Evolutionary conservation across 1,284 basidiomycete genomes (phyloP), one percentile per base, ranked within the genome.

Genomic region (Xerocomus minutiporus): DNA sequence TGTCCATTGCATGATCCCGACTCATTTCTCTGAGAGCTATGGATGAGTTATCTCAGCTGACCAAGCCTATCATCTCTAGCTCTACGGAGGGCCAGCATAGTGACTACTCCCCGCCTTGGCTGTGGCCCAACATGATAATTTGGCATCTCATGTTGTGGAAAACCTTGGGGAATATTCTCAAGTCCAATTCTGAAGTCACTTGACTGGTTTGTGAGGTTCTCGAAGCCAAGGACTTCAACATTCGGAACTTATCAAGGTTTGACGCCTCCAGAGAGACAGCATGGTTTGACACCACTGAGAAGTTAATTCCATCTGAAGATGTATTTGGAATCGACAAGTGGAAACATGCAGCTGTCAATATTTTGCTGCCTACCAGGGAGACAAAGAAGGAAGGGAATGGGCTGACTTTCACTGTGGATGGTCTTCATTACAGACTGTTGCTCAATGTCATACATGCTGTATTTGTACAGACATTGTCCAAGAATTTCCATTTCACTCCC

Each of bases 181-280:
- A 55, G 13, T 53, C 47, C 1, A 50, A 13, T 28, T 23, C 35
- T 0, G 52, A 56, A 32, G 31, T 50, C 6, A 50, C 51, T 4
- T 23, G 2, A 28, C 46, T 48, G 11, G 47, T 49, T 15, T 46
- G 28, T 2, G 38, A 53, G 1, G 46, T 55, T 11, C 20, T 55
- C n/a, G 41, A 49, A 42, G 46, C 51, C 13, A 13, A 25, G 4
- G 44, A 46, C 4, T 51, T 46, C 39, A 45, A 50, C 11, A 25
- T 50, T 0, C 0, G 15, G 0, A 36, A 54, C 5, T 28, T 54
- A 12, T 20, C 4, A 2, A 5, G 7, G 1, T 55, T 55, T 2
- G 9, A 55, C 1, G 9, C 47, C 7, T 46, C 52, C 25, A 38
- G 11, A 15, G 47, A 46, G 44, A 20, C 46, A 1, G 1, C 8